phyloP scores from a whole-genome alignment of 2,329 filamentous ascomycete genomes.

The Colletotrichum lini region DNA sequence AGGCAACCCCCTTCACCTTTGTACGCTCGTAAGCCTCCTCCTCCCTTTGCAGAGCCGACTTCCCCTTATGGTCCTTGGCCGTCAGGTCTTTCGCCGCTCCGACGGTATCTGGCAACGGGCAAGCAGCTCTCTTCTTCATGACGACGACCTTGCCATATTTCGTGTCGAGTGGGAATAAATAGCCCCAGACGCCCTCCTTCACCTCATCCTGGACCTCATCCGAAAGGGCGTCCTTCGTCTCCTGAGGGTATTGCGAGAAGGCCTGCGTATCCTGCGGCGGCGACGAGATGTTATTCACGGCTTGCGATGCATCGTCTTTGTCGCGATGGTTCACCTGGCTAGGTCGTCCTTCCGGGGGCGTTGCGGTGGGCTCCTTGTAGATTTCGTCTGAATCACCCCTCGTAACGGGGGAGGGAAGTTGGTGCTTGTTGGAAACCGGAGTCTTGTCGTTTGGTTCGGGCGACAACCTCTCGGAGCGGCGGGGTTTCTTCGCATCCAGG shows the following conservation, averaged over 20 bases:
- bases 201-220: conserved; percentile 90
- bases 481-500: conserved; percentile 84
- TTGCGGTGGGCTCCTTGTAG: conserved; percentile 79
- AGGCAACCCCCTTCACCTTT: conserved; percentile 73
- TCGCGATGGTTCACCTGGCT: conserved; percentile 69
- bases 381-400: conserved; percentile 63
- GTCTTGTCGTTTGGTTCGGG: conserved; percentile 68
- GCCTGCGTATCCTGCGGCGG: conserved; percentile 75
- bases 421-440: conserved; percentile 73
- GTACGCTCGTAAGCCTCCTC: conserved; percentile 74
- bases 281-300: conserved; percentile 57
- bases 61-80: conserved; percentile 56
- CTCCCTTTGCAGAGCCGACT: conserved; percentile 66
- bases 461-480: conserved; percentile 81
- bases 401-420: conserved; percentile 87
- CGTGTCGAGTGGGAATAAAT: conserved; percentile 85
- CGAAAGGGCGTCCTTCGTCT: conserved; percentile 78
- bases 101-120: conserved; percentile 70
- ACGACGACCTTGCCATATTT: conserved; percentile 78
- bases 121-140: conserved; percentile 80
- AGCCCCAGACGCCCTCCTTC: conserved; percentile 94
- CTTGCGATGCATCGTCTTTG: conserved; percentile 63
- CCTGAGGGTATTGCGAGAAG: conserved; percentile 79
- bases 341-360: conserved; percentile 74
- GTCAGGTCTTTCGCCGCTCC: conserved; percentile 55